Evolutionary conservation across 352 stramenopile species (phyloP).

Genomic region (Phytopythium boreale): DNA sequence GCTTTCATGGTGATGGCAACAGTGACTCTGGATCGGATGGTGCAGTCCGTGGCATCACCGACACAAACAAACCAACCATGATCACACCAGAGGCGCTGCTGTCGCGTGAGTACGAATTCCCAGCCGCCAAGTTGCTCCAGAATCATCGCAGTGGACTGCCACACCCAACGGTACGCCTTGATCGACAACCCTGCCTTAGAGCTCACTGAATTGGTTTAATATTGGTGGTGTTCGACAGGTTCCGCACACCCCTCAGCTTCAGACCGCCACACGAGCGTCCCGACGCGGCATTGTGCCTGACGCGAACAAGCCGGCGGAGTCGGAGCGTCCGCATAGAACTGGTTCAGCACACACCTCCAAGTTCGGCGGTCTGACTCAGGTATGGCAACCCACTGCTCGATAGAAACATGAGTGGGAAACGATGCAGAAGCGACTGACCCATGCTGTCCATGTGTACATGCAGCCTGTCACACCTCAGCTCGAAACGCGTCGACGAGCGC

Average conservation of each 20-base stretch:
- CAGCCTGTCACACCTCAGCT: constrained; percentile 65
- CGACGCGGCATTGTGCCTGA: constrained; percentile 7
- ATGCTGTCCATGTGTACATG: background rate
- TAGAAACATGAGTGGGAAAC: background rate
- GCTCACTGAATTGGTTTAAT: too few species aligned
- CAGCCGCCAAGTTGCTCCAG: constrained; percentile 1
- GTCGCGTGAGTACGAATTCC: constrained; percentile 29
- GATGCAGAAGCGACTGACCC: background rate
- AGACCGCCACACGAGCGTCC: constrained; percentile 35
- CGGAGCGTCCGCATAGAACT: background rate
- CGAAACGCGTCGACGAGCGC: constrained; percentile 55
- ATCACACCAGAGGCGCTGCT: constrained; percentile 39
- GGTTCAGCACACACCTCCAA: background rate
- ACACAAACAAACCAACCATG: constrained; percentile 6
- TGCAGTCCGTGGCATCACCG: background rate
- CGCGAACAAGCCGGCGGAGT: background rate
- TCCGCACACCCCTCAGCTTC: constrained; percentile 35
- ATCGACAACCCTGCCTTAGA: background rate
- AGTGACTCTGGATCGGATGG: constrained; percentile 19
- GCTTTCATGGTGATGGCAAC: constrained; percentile 21
- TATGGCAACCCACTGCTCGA: constrained; percentile 5
- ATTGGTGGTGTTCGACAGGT: constrained; percentile 5
- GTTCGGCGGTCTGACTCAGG: constrained; percentile 31
- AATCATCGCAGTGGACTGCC: background rate
- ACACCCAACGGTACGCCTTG: constrained; percentile 2